phyloP scores from a whole-genome alignment of 331 rosid species.

The Pyrus hybrid region DNA sequence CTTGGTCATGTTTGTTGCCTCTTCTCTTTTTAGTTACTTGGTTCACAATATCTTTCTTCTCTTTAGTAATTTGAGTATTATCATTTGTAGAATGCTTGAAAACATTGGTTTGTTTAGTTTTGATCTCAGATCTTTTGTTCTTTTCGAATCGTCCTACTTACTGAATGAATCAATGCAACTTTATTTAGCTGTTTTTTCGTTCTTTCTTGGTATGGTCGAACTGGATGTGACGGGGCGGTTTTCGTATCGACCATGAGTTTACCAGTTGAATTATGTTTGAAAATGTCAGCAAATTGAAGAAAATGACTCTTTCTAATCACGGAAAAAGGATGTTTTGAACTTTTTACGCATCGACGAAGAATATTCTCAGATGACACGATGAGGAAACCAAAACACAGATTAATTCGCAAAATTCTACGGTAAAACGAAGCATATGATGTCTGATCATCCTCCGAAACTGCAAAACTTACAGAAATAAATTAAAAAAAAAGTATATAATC shows the following conservation, averaged over 20 bases:
- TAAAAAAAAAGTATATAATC: too few species aligned
- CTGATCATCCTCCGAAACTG: neutral
- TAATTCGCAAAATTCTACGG: neutral
- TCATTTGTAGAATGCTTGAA: neutral
- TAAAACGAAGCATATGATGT: neutral
- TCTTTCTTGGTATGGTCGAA: too few species aligned
- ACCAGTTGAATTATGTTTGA: neutral
- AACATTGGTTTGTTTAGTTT: neutral
- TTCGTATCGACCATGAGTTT: neutral
- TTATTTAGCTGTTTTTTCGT: too few species aligned
- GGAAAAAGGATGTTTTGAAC: neutral
- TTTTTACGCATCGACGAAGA: neutral
- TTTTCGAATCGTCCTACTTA: neutral
- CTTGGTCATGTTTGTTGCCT: neutral
- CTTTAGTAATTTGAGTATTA: neutral
- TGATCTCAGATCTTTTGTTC: neutral
- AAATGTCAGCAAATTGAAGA: neutral
- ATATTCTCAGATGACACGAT: neutral
- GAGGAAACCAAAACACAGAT: neutral
- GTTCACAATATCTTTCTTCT: neutral
- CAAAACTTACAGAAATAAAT: neutral
- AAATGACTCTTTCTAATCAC: neutral
- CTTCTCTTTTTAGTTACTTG: neutral
- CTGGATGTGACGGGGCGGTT: too few species aligned
- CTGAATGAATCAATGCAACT: neutral